Evolutionary conservation across 257 asterid species (phyloP), one percentile per base, ranked within the genome.

Genomic region (Lycium ferocissimum): DNA sequence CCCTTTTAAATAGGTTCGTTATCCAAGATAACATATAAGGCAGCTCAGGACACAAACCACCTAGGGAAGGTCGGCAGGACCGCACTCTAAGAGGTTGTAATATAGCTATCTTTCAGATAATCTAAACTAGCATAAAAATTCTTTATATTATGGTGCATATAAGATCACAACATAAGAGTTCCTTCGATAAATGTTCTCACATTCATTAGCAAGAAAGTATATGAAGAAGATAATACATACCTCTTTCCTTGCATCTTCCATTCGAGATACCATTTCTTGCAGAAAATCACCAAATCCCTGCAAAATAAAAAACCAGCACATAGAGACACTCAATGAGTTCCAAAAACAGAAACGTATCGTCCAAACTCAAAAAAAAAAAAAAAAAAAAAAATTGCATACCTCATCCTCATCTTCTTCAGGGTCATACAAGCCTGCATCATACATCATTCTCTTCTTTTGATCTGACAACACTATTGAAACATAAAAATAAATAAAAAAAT

Each of bases 251-350:
- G 79, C 92, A 70, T 94, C 91, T 15, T 92, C 87, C 90, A 95
- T 89, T 10, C 95, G 89, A 43, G 97, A 90, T 43, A 76, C 87
- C 98, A 96, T 93, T 87, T 96, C 99, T 84, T 91, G 91, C 40
- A 96, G 80, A 89, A 96, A 96, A 83, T 95, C 98, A 57, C 89
- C 79, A 84, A 93, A 94, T 20, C 94, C 99, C 98, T 94, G 83
- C 37, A 54, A 65, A 12, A 59, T 26, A 26, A 26, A 26, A 40
- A 5, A 4, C 12, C 51, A 1, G 4, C 26, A 54, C 13, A 57
- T 14, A 62, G 43, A 45, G 57, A 51, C 65, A 38, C 22, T 38
- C 7, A 51, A 54, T 45, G 26, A 3, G 9, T 13, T 17, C 2
- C 15, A 20, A 66, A 20, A 80, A 63, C 1, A 59, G 12, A 8